These are phyloP conservation scores for Triticum timopheevii DNA, from an alignment of 176 grass and related monocot genomes.

Conservation along the genomic window DNA sequence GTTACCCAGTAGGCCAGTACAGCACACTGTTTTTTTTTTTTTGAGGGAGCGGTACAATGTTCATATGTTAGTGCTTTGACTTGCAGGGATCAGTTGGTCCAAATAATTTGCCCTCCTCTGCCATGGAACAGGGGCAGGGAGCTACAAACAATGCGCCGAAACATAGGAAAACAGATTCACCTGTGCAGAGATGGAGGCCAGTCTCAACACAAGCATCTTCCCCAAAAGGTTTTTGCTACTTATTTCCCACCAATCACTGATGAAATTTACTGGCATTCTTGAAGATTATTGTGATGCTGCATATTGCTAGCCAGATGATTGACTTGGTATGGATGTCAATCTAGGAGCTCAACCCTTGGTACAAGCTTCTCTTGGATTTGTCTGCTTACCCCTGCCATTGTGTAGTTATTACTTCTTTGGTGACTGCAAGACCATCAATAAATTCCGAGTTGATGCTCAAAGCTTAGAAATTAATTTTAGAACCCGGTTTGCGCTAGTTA, in stretches of 20 bases:
- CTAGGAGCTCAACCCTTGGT: neutral
- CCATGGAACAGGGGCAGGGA: slow-evolving; percentile 40
- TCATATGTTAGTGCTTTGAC: neutral
- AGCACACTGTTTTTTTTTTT: too few relatives aligned
- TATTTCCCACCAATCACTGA: too few relatives aligned
- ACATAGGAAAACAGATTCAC: slow-evolving; percentile 45
- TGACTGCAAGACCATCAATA: neutral
- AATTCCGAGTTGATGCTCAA: neutral
- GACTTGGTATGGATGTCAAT: neutral
- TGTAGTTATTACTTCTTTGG: neutral
- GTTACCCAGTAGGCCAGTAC: too few relatives aligned
- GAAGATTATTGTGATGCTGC: neutral
- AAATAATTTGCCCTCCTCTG: slow-evolving; percentile 33
- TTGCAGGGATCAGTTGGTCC: slow-evolving; percentile 32
- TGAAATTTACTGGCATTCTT: neutral
- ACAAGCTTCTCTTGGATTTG: neutral
- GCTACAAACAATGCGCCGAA: neutral
- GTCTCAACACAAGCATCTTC: slow-evolving; percentile 52
- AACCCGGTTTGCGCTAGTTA: neutral
- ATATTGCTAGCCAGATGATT: neutral
- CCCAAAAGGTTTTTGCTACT: slow-evolving; percentile 29
- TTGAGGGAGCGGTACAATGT: neutral
- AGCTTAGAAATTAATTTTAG: neutral
- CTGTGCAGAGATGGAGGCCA: slow-evolving; percentile 53
- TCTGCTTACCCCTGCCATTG: neutral